These are phyloP conservation scores for Pseudocercospora eumusae DNA, from an alignment of 2,329 filamentous ascomycete species.

Conservation along the genomic window DNA sequence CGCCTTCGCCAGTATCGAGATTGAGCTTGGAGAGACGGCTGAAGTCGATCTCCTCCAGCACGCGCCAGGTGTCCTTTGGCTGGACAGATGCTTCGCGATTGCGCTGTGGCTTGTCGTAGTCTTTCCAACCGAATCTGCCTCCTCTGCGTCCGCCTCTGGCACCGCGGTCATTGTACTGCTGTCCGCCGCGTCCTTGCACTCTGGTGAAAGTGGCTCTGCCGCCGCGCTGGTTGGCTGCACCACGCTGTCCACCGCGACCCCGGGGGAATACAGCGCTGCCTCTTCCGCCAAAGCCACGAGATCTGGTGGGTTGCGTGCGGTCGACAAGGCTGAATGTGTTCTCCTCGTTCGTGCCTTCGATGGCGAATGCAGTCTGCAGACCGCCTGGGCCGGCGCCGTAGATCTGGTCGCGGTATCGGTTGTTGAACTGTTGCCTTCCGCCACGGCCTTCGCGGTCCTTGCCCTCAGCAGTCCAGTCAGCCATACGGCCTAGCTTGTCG, in stretches of 20 bases:
- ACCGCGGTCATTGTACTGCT: slow-evolving; percentile 70
- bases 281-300: slow-evolving; percentile 77
- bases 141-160: slow-evolving; percentile 72
- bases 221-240: slow-evolving; percentile 69
- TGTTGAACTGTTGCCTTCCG: slow-evolving; percentile 84
- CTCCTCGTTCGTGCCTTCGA: slow-evolving; percentile 85
- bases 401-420: slow-evolving; percentile 92
- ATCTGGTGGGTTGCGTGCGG: slow-evolving; percentile 84
- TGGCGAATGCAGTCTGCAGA: slow-evolving; percentile 75
- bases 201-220: slow-evolving; percentile 73
- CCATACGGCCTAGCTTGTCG: slow-evolving; percentile 98
- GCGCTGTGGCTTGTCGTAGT: slow-evolving; percentile 95
- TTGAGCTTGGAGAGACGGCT: slow-evolving; percentile 93
- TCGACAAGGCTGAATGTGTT: slow-evolving; percentile 97
- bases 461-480: slow-evolving; percentile 91
- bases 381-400: slow-evolving; percentile 83
- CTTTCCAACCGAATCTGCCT: slow-evolving; percentile 95
- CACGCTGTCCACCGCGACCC: slow-evolving; percentile 64
- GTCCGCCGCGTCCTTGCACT: slow-evolving; percentile 64
- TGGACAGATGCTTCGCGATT: slow-evolving; percentile 95
- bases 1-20: slow-evolving; percentile 88
- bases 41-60: slow-evolving; percentile 98
- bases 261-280: slow-evolving; percentile 88
- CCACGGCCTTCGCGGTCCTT: slow-evolving; percentile 73
- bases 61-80: slow-evolving; percentile 91